Evolutionary conservation across 2,329 filamentous ascomycete species (phyloP).

Genomic region (Beauveria medogensis): DNA sequence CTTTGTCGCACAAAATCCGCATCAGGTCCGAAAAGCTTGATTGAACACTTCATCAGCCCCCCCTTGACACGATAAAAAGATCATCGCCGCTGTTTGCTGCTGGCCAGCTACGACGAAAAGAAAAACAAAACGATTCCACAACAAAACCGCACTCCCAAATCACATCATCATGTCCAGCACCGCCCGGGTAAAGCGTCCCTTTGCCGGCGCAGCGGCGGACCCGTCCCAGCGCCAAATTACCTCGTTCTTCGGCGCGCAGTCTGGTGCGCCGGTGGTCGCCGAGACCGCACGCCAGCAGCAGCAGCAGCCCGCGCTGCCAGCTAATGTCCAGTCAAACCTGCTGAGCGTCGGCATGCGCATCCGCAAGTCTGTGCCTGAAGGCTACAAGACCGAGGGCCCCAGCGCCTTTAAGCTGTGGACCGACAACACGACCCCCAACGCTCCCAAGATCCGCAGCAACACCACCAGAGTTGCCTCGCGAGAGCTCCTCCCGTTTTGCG

Average conservation of each 20-base stretch:
- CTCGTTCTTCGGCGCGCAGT: constrained; percentile 45
- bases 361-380: constrained; percentile 85
- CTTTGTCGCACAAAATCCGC: neutral
- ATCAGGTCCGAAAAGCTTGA: neutral
- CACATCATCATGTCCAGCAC: constrained; percentile 39
- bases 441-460: constrained; percentile 11
- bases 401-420: constrained; percentile 45
- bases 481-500: constrained; percentile 75
- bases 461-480: constrained; percentile 29
- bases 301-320: constrained; percentile 46
- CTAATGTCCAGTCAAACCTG: constrained; percentile 69
- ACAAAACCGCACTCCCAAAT: constrained; percentile 6
- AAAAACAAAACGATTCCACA: neutral
- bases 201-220: constrained; percentile 51
- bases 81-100: neutral
- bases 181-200: constrained; percentile 49
- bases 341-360: constrained; percentile 90
- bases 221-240: constrained; percentile 55
- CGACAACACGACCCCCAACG: constrained; percentile 20
- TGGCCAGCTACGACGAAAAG: constrained; percentile 2
- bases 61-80: neutral
- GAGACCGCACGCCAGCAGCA: constrained; percentile 21
- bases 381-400: constrained; percentile 67
- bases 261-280: constrained; percentile 21
- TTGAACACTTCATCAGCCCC: neutral